phyloP scores from a whole-genome alignment of 495 filamentous ascomycete species.

The Sphaerosporella brunnea region DNA sequence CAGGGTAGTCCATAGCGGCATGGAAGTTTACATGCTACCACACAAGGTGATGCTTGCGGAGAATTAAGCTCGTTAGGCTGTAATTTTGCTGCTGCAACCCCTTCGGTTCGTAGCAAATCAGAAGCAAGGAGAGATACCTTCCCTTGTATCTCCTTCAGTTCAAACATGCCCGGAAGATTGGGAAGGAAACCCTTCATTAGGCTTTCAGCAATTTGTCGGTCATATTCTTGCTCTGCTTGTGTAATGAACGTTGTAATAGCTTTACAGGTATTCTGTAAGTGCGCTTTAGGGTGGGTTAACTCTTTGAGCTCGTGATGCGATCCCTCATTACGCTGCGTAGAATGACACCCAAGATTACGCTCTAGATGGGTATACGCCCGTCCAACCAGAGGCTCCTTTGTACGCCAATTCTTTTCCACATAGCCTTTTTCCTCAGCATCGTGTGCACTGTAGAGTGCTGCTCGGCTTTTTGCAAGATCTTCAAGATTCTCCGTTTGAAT shows the following conservation, averaged over 20 bases:
- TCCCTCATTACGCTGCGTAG: not conserved
- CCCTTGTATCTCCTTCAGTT: not conserved
- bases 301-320: not conserved
- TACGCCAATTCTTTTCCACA: not conserved
- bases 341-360: not conserved
- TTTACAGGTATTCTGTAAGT: not conserved
- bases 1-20: not conserved
- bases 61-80: not conserved
- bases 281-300: not conserved
- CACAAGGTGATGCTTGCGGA: not conserved
- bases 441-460: not conserved
- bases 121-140: not conserved
- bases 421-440: not conserved
- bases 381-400: not conserved
- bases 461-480: not conserved
- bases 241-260: not conserved
- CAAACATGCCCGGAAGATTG: not conserved
- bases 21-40: not conserved
- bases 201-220: not conserved
- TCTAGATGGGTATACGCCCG: not conserved
- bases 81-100: not conserved
- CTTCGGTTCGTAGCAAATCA: not conserved
- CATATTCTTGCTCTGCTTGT: not conserved
- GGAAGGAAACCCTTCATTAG: not conserved
- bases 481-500: not conserved